Evolutionary conservation across 192 early-diverging fungal species (phyloP).

Genomic region (Geosiphon pyriformis): DNA sequence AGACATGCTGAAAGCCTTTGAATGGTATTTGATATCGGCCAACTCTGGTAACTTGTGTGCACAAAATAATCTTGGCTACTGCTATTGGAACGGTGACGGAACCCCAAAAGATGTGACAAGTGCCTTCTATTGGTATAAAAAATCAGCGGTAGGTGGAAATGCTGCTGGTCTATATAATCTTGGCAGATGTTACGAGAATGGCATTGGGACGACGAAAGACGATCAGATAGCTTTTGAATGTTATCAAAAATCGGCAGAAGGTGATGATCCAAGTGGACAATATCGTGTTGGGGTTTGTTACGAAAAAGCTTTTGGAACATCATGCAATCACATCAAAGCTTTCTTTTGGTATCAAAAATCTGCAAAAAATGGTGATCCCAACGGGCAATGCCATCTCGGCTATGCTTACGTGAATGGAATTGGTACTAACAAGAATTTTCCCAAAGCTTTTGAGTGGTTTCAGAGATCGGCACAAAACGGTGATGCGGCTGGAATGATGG

Average conservation of each 20-base stretch:
- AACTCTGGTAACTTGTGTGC: background rate
- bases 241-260: conserved; percentile 56
- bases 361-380: conserved; percentile 48
- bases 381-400: conserved; percentile 49
- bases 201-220: conserved; percentile 31
- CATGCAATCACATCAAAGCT: conserved; percentile 50
- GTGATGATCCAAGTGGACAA: conserved; percentile 51
- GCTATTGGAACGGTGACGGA: background rate
- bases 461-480: conserved; percentile 33
- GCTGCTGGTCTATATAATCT: conserved; percentile 4
- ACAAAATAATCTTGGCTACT: background rate
- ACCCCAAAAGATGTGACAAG: background rate
- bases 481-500: conserved; percentile 19
- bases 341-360: conserved; percentile 57
- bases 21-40: background rate
- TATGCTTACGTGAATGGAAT: conserved; percentile 71
- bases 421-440: conserved; percentile 51
- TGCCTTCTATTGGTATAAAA: background rate
- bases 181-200: background rate
- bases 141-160: background rate
- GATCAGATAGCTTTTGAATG: conserved; percentile 46
- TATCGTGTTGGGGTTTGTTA: conserved; percentile 61
- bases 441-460: conserved; percentile 53
- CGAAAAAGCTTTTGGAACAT: conserved; percentile 60
- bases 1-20: background rate